Percentiles rank a stretch among this genome's conserved stretches.
phyloP scores from a whole-genome alignment of 805 yeast genomes.

The Tetrapisispora arboricola region DNA sequence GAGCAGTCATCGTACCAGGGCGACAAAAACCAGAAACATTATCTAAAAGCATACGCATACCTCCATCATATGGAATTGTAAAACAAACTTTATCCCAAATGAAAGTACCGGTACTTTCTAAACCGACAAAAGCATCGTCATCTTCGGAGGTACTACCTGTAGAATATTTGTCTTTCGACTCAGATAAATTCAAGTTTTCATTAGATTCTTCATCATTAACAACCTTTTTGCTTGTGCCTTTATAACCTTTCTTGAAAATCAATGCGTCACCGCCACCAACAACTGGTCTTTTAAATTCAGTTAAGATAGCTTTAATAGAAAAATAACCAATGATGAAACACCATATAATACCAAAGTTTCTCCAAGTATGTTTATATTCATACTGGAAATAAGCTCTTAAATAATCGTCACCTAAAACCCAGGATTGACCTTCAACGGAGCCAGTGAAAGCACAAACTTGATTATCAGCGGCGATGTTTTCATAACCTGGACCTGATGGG shows the following conservation, averaged over 20 bases:
- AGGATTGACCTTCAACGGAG: constrained; percentile 40
- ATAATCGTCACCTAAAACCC: constrained; percentile 53
- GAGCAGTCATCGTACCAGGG: constrained; percentile 51
- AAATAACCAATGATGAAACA: constrained; percentile 31
- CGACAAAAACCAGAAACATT: constrained; percentile 36
- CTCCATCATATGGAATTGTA: constrained; percentile 29
- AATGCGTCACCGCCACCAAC: constrained; percentile 31
- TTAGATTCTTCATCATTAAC: constrained; percentile 13
- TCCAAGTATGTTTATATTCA: constrained; percentile 56
- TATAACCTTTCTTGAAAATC: constrained; percentile 45
- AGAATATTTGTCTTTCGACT: constrained; percentile 10
- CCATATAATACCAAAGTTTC: constrained; percentile 61
- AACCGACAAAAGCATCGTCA: constrained; percentile 15
- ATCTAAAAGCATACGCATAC: constrained; percentile 43
- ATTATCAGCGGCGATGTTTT: constrained; percentile 27
- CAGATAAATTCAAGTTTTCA: constrained; percentile 9
- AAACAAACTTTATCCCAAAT: constrained; percentile 28
- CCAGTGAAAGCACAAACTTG: constrained; percentile 53
- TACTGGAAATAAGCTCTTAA: constrained; percentile 40
- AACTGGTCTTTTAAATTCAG: constrained; percentile 19
- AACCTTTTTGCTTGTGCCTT: constrained; percentile 1
- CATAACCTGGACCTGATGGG: constrained; percentile 49
- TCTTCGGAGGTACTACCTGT: constrained; percentile 5
- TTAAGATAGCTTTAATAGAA: constrained; percentile 12
- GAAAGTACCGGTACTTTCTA: constrained; percentile 25